phyloP scores from a whole-genome alignment of 1,284 basidiomycete genomes.

The Anthracocystis walkeri region DNA sequence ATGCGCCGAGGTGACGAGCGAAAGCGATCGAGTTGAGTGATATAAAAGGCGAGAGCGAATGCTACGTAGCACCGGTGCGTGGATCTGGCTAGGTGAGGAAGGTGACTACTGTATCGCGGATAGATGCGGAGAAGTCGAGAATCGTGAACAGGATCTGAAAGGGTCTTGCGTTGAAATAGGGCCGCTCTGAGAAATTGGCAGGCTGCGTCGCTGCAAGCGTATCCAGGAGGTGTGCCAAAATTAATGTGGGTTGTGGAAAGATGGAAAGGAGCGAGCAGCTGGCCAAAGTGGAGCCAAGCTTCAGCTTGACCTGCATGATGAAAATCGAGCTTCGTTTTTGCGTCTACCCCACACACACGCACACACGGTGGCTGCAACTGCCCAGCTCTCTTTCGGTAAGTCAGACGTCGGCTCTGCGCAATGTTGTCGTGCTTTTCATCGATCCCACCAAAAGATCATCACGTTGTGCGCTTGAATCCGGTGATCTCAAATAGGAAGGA shows the following conservation, averaged over 20 bases:
- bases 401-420: no score
- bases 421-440: no score
- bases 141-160: no score
- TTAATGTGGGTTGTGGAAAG: not conserved
- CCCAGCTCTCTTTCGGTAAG: no score
- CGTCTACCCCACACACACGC: conserved; percentile 3
- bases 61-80: not conserved
- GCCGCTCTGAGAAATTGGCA: no score
- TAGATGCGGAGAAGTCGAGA: not conserved
- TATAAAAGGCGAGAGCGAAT: not conserved
- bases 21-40: not conserved
- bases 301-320: not conserved
- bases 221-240: not conserved
- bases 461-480: no score
- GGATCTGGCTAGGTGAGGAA: not conserved
- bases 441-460: no score
- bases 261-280: not conserved
- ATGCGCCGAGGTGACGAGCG: not conserved
- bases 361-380: no score
- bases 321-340: not conserved
- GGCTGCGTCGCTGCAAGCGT: no score
- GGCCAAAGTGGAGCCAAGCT: not conserved
- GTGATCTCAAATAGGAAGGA: no score
- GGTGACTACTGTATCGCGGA: not conserved
- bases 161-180: no score